These are phyloP conservation scores for Selaginella tamariscina DNA, from an alignment of 75 land plant genomes.

Conservation along the genomic window DNA sequence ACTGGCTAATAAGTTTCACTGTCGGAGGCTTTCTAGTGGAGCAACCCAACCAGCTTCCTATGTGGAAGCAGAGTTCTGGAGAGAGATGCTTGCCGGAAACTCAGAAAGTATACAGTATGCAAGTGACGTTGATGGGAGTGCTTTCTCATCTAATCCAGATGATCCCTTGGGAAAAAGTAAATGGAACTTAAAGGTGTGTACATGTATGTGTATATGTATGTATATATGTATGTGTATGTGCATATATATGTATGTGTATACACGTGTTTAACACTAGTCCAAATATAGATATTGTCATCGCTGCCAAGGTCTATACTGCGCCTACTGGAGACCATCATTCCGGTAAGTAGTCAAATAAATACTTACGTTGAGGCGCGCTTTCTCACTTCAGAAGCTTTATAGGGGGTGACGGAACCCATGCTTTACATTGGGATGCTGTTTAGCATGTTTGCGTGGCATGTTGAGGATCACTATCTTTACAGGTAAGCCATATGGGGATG, in stretches of 20 bases:
- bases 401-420: constrained; percentile 96
- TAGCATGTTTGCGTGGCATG: constrained; percentile 97
- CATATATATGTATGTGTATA: too few species aligned
- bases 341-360: constrained; percentile 30
- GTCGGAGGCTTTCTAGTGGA: constrained; percentile 61
- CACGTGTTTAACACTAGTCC: too few species aligned
- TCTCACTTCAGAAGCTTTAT: constrained; percentile 13
- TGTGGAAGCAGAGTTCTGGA: constrained; percentile 83
- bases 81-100: constrained; percentile 63
- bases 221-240: too few species aligned
- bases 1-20: constrained; percentile 73
- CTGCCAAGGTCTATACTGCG: constrained; percentile 55
- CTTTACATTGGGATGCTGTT: constrained; percentile 96
- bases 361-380: neutral
- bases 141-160: constrained; percentile 55
- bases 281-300: constrained; percentile 61
- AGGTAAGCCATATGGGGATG: constrained; percentile 31
- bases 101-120: constrained; percentile 77
- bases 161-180: constrained; percentile 74
- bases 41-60: constrained; percentile 58
- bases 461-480: constrained; percentile 88
- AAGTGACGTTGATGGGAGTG: constrained; percentile 94
- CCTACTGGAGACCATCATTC: constrained; percentile 51
- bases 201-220: too few species aligned
- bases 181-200: constrained; percentile 76